Conservation (phyloP, 2,329 filamentous ascomycete species). For the Curvularia sp. region DNA sequence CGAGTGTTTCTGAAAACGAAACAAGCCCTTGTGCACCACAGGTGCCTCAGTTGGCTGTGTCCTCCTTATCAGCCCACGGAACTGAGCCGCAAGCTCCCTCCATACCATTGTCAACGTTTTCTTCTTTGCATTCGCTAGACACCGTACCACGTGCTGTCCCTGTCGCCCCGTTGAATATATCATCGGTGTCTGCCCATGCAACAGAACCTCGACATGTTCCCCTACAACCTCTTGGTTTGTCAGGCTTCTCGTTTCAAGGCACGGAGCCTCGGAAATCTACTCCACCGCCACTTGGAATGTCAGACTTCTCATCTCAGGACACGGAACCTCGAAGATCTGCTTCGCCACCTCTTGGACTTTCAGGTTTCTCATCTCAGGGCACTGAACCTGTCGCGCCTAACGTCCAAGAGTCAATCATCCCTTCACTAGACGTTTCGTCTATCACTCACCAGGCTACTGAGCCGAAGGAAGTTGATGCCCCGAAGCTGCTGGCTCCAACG, state of each 20-base stretch:
- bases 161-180: slow-evolving; percentile 28
- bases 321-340: neutral
- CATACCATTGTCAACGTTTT: slow-evolving; percentile 26
- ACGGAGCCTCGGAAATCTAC: neutral
- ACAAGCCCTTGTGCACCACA: slow-evolving; percentile 33
- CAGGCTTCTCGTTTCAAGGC: slow-evolving; percentile 26
- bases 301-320: neutral
- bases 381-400: slow-evolving; percentile 42
- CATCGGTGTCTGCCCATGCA: slow-evolving; percentile 33
- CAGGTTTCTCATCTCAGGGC: slow-evolving; percentile 1
- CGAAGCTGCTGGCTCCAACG: slow-evolving; percentile 26
- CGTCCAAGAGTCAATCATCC: slow-evolving; percentile 36
- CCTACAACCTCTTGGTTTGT: slow-evolving; percentile 28
- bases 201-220: slow-evolving; percentile 34
- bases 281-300: neutral
- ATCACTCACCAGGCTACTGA: slow-evolving; percentile 41
- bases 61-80: slow-evolving; percentile 28
- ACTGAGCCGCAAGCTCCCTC: slow-evolving; percentile 32
- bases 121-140: slow-evolving; percentile 32
- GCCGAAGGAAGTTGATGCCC: slow-evolving; percentile 29
- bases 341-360: neutral
- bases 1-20: slow-evolving; percentile 37
- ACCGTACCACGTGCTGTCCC: slow-evolving; percentile 30
- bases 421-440: slow-evolving; percentile 38
- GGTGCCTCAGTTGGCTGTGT: slow-evolving; percentile 27